Evolutionary conservation across 495 filamentous ascomycete genomes (phyloP).

Genomic region (Xylaria sp.): DNA sequence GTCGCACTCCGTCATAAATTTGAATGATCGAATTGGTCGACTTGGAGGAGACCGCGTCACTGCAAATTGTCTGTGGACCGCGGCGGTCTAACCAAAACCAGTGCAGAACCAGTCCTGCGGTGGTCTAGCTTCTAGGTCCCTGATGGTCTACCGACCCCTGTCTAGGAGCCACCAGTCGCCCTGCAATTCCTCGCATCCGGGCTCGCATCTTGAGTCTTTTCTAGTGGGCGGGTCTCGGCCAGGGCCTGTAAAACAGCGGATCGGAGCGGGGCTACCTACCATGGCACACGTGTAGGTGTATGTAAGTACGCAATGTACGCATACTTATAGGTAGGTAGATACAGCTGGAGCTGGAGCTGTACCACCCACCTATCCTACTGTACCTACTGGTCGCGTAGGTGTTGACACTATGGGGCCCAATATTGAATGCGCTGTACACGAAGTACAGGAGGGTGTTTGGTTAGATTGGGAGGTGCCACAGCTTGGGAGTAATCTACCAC

Average conservation of each 20-base stretch:
- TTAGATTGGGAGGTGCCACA: neutral
- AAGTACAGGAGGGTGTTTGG: neutral
- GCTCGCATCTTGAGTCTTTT: neutral
- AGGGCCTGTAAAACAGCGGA: neutral
- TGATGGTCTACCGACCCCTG: too few relatives aligned
- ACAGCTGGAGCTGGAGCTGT: too few relatives aligned
- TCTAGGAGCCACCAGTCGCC: constrained; percentile 2
- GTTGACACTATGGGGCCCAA: neutral
- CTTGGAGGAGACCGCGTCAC: constrained; percentile 17
- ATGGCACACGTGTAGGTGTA: neutral
- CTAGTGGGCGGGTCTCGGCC: neutral
- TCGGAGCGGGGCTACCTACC: neutral
- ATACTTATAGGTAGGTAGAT: too few relatives aligned
- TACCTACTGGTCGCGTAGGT: too few relatives aligned
- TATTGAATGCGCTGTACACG: too few relatives aligned
- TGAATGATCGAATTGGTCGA: constrained; percentile 3
- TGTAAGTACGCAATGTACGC: too few relatives aligned
- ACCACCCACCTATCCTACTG: too few relatives aligned
- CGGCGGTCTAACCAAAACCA: neutral
- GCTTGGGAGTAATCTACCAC: neutral
- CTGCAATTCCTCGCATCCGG: constrained; percentile 16
- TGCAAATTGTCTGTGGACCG: constrained; percentile 8
- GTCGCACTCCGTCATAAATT: constrained; percentile 12
- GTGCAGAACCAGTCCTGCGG: too few relatives aligned
- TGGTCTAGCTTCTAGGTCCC: neutral